Evolutionary conservation across 2,329 filamentous ascomycete species (phyloP), one percentile per base, ranked within the genome.

Genomic region (Elsinoe australis): DNA sequence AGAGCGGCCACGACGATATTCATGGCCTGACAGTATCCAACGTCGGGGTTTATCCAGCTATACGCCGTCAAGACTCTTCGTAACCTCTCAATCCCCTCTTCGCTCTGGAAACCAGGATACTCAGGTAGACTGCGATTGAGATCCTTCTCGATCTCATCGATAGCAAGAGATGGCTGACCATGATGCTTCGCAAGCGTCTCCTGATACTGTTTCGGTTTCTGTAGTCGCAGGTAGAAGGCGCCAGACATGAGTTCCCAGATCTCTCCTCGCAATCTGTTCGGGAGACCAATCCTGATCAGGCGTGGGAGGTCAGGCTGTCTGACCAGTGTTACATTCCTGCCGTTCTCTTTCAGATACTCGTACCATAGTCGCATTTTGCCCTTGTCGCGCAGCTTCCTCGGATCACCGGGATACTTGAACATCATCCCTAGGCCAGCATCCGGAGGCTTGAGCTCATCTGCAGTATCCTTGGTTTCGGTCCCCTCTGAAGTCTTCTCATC

Each of bases 1-100:
- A 98, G 71, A n/a, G 92, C 92, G 14, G 92, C 92, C 48, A 95
- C 90, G 26, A 98, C 92, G 57, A 98, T 98, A 66, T 98, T 98
- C 92, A 98, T 98, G 53, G 92, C 92, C 68, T 98, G 92, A 65
- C 92, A 98, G 67, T 98, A 98, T 56, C 92, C 92, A 49, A 98
- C 89, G 55, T 95, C 88, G 47, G 86, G 78, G 59, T 98, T 92
- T 41, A 83, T 86, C 92, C 92, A 98, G 68, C 89, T 95, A 70
- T 98, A 98, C 3, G 92, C 92, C 1, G 90, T 96, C 49, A 98
- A 74, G 29, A 98, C 92, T 50, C 90, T 79, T 51, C 92, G 82
- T 53, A 98, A 72, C 15, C 92, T 79, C 35, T 83, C 87, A 55
- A 98, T 98, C 12, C 92, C 92, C 60, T 95, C 89, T 64, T 95